Evolutionary conservation across 768 basidiomycete genomes (phyloP).

Genomic region (Podaxis sp.): DNA sequence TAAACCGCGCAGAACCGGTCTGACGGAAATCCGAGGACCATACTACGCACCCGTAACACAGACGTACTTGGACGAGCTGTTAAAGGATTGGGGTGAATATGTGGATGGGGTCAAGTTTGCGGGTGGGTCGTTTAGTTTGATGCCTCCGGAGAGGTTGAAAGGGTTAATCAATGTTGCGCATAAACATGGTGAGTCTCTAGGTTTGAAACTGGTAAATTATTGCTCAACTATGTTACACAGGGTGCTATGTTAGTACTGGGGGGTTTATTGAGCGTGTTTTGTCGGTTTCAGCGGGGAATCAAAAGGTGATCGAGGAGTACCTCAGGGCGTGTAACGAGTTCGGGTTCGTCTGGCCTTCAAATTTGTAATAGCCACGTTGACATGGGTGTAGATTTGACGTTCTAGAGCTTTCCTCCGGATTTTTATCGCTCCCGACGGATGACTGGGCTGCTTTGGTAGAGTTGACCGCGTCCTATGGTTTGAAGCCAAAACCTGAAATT

Average conservation of each 20-base stretch:
- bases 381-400: slow-evolving; percentile 35
- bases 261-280: slow-evolving; percentile 39
- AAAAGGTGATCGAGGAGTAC: slow-evolving; percentile 31
- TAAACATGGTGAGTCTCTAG: slow-evolving; percentile 27
- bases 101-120: slow-evolving; percentile 47
- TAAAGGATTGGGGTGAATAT: slow-evolving; percentile 39
- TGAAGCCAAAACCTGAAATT: slow-evolving; percentile 45
- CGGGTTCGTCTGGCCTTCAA: slow-evolving; percentile 22
- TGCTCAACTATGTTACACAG: background rate
- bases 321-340: slow-evolving; percentile 34
- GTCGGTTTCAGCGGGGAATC: slow-evolving; percentile 30
- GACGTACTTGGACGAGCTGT: slow-evolving; percentile 39
- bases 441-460: slow-evolving; percentile 42
- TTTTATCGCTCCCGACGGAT: slow-evolving; percentile 43
- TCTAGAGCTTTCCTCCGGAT: slow-evolving; percentile 41
- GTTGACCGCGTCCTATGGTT: slow-evolving; percentile 33
- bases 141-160: slow-evolving; percentile 36
- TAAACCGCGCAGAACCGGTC: slow-evolving; percentile 35
- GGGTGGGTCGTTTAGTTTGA: slow-evolving; percentile 39
- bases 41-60: slow-evolving; percentile 41
- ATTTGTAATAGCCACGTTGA: background rate
- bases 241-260: slow-evolving; percentile 39
- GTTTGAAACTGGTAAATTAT: background rate
- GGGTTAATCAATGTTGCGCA: slow-evolving; percentile 39
- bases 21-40: slow-evolving; percentile 44